Conservation (phyloP, 805 yeast species). For the Priceomyces carsonii region DNA sequence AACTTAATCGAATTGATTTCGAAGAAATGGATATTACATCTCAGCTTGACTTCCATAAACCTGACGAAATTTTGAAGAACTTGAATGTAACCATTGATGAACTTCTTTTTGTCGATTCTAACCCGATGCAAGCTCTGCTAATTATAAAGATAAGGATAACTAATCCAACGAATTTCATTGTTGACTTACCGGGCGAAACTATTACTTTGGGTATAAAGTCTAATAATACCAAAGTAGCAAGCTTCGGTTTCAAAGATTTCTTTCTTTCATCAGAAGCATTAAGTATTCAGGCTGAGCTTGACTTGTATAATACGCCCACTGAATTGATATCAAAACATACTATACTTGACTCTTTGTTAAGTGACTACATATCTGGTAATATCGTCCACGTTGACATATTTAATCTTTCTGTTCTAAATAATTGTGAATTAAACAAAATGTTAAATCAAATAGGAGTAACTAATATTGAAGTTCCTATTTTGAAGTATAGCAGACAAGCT, state of each 20-base stretch:
- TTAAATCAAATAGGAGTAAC: slow-evolving; percentile 18
- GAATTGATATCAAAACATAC: not conserved
- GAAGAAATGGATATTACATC: no score
- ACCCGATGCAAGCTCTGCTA: slow-evolving; percentile 20
- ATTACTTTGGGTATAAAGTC: slow-evolving; percentile 26
- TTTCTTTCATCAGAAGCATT: slow-evolving; percentile 10
- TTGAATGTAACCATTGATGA: slow-evolving; percentile 15
- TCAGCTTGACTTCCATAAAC: not conserved
- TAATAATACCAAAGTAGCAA: slow-evolving; percentile 37
- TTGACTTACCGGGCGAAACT: slow-evolving; percentile 21
- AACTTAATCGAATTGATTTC: slow-evolving; percentile 4
- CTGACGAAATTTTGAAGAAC: slow-evolving; percentile 7
- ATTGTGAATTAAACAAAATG: slow-evolving; percentile 11
- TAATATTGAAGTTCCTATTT: slow-evolving; percentile 22
- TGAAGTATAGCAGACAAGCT: slow-evolving; percentile 20
- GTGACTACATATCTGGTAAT: slow-evolving; percentile 39
- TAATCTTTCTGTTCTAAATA: slow-evolving; percentile 23
- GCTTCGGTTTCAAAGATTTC: slow-evolving; percentile 21
- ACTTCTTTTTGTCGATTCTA: slow-evolving; percentile 28
- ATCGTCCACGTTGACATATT: slow-evolving; percentile 22
- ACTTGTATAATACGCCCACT: not conserved
- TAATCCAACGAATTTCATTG: slow-evolving; percentile 32
- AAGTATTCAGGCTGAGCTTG: not conserved
- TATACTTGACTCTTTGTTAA: slow-evolving; percentile 32
- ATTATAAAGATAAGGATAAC: slow-evolving; percentile 27